Conservation (phyloP, 2,329 filamentous ascomycete genomes). For the Epichloe aotearoae region DNA sequence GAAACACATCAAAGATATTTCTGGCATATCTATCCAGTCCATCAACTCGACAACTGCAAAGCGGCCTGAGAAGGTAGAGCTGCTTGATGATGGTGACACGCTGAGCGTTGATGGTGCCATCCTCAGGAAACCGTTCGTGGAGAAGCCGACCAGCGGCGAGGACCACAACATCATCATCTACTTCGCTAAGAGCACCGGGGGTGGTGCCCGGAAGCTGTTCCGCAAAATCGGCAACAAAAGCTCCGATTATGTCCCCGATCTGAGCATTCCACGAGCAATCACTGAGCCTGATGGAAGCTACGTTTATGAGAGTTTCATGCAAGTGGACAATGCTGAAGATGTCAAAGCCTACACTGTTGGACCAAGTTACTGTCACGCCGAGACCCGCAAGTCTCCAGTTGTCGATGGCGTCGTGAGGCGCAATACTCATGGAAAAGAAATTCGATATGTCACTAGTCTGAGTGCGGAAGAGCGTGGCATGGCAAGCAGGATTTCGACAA, state of each 20-base stretch:
- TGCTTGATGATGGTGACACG: conserved; percentile 82
- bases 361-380: conserved; percentile 83
- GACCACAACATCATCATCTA: conserved; percentile 99
- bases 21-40: conserved; percentile 62
- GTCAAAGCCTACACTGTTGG: conserved; percentile 98
- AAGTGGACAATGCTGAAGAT: conserved; percentile 93
- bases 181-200: conserved; percentile 80
- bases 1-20: conserved; percentile 66
- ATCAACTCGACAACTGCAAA: conserved; percentile 49
- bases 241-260: conserved; percentile 75
- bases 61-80: conserved; percentile 59
- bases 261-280: conserved; percentile 67
- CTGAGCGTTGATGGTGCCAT: conserved; percentile 73
- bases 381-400: conserved; percentile 92
- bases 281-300: conserved; percentile 73
- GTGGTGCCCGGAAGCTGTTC: conserved; percentile 84
- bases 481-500: conserved; percentile 77
- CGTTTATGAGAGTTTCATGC: conserved; percentile 94
- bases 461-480: conserved; percentile 70
- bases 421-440: conserved; percentile 94
- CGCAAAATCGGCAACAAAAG: conserved; percentile 98
- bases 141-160: conserved; percentile 96
- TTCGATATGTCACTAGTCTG: conserved; percentile 84
- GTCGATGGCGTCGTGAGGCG: conserved; percentile 91
- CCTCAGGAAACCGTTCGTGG: conserved; percentile 88